phyloP scores from a whole-genome alignment of 78 protist species.

The Dictyostelium purpureum region DNA sequence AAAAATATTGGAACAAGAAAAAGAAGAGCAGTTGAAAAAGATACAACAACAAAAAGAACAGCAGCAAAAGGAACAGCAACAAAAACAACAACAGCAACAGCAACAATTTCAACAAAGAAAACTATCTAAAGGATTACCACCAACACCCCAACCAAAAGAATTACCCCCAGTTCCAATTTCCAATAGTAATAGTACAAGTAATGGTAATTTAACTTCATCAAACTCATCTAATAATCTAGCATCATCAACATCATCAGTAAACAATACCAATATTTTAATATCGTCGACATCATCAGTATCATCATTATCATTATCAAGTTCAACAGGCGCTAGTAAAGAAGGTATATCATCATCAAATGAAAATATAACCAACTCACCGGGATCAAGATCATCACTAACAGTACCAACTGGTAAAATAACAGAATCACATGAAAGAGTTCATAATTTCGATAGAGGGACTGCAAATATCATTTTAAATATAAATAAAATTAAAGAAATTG shows the following conservation, averaged over 20 bases:
- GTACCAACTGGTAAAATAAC: not conserved
- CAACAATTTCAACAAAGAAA: not conserved
- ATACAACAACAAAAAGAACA: slow-evolving; percentile 20
- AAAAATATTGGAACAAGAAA: not conserved
- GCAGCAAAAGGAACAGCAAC: not conserved
- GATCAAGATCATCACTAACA: not conserved
- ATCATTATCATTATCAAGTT: too few relatives aligned
- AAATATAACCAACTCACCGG: not conserved
- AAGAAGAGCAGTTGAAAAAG: too few relatives aligned
- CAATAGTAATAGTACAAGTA: not conserved
- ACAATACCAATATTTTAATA: too few relatives aligned
- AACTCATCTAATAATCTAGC: not conserved
- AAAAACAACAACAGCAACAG: slow-evolving; percentile 17
- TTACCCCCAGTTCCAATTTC: not conserved
- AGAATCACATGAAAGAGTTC: slow-evolving; percentile 8
- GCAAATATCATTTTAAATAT: slow-evolving; percentile 17
- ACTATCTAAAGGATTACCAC: not conserved
- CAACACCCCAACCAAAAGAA: not conserved
- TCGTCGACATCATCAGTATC: not conserved
- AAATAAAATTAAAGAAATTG: slow-evolving; percentile 28
- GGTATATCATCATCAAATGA: not conserved
- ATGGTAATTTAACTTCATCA: not conserved
- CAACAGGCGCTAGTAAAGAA: not conserved
- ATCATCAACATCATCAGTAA: not conserved
- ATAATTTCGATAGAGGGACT: not conserved